Evolutionary conservation across 495 filamentous ascomycete species (phyloP).

Genomic region (Apodospora peruviana): DNA sequence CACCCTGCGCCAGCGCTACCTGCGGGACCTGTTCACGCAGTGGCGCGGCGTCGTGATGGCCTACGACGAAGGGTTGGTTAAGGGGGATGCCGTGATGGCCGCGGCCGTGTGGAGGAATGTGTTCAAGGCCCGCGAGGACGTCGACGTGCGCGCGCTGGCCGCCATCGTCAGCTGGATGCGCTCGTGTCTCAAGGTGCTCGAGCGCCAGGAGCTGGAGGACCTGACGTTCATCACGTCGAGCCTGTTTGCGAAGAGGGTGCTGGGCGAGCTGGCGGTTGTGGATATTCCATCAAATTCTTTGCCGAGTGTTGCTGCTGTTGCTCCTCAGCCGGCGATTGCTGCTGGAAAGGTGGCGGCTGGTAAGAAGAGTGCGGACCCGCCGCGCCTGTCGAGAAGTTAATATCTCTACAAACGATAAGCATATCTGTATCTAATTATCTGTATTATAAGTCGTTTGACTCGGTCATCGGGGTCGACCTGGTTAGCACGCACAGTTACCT

Average conservation of each 20-base stretch:
- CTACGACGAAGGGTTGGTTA: constrained; percentile 82
- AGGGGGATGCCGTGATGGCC: constrained; percentile 79
- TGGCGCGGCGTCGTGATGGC: constrained; percentile 80
- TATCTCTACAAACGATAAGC: too few species aligned
- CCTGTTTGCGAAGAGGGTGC: constrained; percentile 33
- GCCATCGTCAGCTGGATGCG: constrained; percentile 76
- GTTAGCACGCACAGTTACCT: too few species aligned
- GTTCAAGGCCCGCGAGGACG: constrained; percentile 67
- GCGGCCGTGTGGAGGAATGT: constrained; percentile 91
- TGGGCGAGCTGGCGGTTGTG: constrained; percentile 34
- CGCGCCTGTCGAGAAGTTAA: too few species aligned
- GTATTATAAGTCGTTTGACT: too few species aligned
- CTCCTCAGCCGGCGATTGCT: too few species aligned
- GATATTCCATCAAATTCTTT: constrained; percentile 26
- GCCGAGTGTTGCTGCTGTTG: constrained; percentile 1
- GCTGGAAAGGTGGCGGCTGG: too few species aligned
- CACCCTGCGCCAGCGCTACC: constrained; percentile 68
- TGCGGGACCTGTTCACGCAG: constrained; percentile 87
- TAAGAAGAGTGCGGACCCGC: too few species aligned
- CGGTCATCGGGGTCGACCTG: too few species aligned
- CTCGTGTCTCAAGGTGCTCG: constrained; percentile 55
- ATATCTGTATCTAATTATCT: too few species aligned
- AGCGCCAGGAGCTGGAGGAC: constrained; percentile 55
- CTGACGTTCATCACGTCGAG: constrained; percentile 27
- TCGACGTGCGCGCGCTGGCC: constrained; percentile 67